Base-by-base conservation (phyloP, 305 asterid genomes). In the Euphrasia arctica region DNA sequence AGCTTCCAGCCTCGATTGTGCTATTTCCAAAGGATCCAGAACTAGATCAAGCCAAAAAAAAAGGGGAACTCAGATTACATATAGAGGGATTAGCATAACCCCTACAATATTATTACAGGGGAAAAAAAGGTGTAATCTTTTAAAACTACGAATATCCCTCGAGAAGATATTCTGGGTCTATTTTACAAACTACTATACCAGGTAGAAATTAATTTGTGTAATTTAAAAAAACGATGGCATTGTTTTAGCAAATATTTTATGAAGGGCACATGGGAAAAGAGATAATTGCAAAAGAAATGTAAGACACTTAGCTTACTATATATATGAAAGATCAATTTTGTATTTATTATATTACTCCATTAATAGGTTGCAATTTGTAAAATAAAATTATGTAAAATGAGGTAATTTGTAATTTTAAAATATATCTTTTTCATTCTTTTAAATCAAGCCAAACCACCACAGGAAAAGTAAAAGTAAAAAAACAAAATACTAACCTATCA, bases 401-500 rank as follows among this genome's bases (percentile, higher is more conserved):
- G 31, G 13, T 12, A 1, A 9, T 18, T 54, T 9, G 34, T 25
- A 18, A 54, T 54, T 54, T 25, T 18, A 9, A 18, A 25, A 54
- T 5, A 18, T 9, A 25, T 54, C 34, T 54, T 1, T 12, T 18
- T 18, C 22, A 7, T 9, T 5, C 2, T 7, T 54, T 54, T 22
- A 18, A 9, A 9, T 18, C n/a, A 54, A 12, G 34, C n/a, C 12
- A 18, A 18, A 18, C 4, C 34, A 54, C 10, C 5, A 39, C 42
- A 18, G 22, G 22, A 18, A 36, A 5, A 36, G 9, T 18, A 39
- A 39, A 6, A 50, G 22, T 18, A 22, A 18, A 52, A 51, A 1
- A n/a, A 9, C 7, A 56, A 1, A 8, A 13, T 48, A 69, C 15
- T 5, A 70, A 91, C 98, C 95, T 82, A 50, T 86, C 89, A 27